Base-by-base conservation (phyloP, 148 eudicot species). In the Pharnaceum exiguum region DNA sequence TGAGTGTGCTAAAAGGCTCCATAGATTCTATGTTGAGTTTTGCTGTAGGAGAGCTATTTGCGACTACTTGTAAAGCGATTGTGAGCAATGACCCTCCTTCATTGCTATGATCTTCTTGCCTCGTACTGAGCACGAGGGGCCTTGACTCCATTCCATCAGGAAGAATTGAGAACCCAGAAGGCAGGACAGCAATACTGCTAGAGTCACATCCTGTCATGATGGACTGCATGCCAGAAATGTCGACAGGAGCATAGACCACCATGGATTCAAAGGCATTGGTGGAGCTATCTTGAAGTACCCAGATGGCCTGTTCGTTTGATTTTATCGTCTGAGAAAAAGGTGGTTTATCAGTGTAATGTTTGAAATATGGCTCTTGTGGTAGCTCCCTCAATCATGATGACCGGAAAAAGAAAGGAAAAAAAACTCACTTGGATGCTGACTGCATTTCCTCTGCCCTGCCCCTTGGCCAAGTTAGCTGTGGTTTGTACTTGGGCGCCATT, bases 201-300 rank as follows among this genome's bases (percentile, higher is more conserved):
- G 99, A 86, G 65, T 93, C 96, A 30, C 99, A 85, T 16, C 99
- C 96, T 29, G 91, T 77, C 85, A 93, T 93, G 32, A 83, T 88
- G 0, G 94, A 76, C 63, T 89, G 90, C 81, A 88, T 79, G 60
- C 60, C 69, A 11, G 74, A 53, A 66, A 79, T 77, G 50, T 86
- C 96, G 35, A 88, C 82, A 0, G 88, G 89, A 15, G 99, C 83
- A 11, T 79, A 93, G 31, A 79, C 78, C 28, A 93, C 83, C 73
- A 73, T 78, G 8, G 96, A 88, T 59, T 88, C 96, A 17, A 79
- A 85, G 0, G 75, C 50, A 16, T 85, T 93, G 18, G 87, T 93
- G 78, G 80, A 59, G 69, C 80, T 77, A 59, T 93, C 99, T 75
- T 93, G 99, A 60, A 93, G 77, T 39, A 81, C 66, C 97, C 94